A percentile compares a stretch with the other conserved stretches of the same genome.
These are phyloP conservation scores for Pezicula radicicola DNA, from an alignment of 2,329 filamentous ascomycete species.

Conservation along the genomic window DNA sequence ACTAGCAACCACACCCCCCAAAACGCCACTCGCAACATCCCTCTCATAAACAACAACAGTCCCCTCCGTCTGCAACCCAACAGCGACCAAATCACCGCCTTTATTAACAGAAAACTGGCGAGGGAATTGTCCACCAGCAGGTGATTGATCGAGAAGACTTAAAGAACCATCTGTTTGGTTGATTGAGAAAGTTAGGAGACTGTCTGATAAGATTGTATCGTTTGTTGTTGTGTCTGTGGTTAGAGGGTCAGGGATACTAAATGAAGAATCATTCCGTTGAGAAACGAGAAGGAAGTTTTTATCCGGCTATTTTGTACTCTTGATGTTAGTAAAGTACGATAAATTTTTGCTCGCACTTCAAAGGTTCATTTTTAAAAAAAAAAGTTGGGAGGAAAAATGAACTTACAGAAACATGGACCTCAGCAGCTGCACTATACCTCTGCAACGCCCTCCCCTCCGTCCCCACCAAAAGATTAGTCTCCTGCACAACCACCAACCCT, in stretches of 20 bases:
- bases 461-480: too few species aligned
- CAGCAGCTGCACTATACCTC: too few species aligned
- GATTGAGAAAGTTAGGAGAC: conserved; percentile 1
- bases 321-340: too few species aligned
- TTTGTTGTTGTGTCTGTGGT: background rate
- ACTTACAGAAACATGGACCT: too few species aligned
- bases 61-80: background rate
- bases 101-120: background rate
- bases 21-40: background rate
- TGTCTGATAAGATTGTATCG: background rate
- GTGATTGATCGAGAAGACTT: background rate
- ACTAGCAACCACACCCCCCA: conserved; percentile 28
- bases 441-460: too few species aligned
- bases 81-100: background rate
- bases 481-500: too few species aligned
- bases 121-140: background rate
- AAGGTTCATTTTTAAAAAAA: too few species aligned
- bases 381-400: too few species aligned
- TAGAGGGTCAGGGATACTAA: background rate
- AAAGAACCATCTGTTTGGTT: background rate
- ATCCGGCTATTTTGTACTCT: too few species aligned
- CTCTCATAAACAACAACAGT: background rate
- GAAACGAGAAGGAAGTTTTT: too few species aligned
- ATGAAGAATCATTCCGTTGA: too few species aligned
- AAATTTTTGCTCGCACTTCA: too few species aligned